Percentiles rank a stretch among this genome's conserved stretches.
Conservation (phyloP, 805 yeast genomes). For the Candida anglica region DNA sequence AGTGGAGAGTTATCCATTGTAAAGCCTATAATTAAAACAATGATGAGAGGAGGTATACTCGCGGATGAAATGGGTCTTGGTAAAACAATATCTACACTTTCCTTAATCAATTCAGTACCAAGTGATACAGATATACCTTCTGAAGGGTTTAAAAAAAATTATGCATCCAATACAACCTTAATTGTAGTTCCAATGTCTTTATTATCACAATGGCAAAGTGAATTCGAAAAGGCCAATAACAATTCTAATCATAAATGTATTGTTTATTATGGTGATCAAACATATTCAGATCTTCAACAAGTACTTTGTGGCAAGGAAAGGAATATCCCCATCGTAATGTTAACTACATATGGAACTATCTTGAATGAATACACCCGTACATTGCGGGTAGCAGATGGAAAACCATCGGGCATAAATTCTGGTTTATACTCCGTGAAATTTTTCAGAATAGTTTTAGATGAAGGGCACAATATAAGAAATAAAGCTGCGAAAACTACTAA, state of each 20-base stretch:
- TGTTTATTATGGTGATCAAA: conserved; percentile 73
- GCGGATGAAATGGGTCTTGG: conserved; percentile 99
- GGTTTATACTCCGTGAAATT: conserved; percentile 63
- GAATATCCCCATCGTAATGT: conserved; percentile 61
- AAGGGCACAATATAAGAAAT: conserved; percentile 86
- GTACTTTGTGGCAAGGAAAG: conserved; percentile 32
- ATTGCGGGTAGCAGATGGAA: not conserved
- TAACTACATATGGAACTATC: conserved; percentile 87
- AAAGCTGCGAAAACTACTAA: conserved; percentile 74
- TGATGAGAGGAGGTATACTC: conserved; percentile 76
- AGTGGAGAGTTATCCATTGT: conserved; percentile 73
- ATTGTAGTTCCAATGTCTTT: conserved; percentile 89
- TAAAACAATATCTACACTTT: conserved; percentile 79
- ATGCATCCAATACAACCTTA: conserved; percentile 70
- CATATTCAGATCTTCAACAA: conserved; percentile 45
- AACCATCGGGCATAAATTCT: not conserved
- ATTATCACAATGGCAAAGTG: conserved; percentile 87
- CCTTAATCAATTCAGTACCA: conserved; percentile 67
- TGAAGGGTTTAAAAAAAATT: conserved; percentile 17
- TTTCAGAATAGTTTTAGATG: conserved; percentile 78
- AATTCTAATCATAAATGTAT: conserved; percentile 43
- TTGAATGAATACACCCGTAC: conserved; percentile 64
- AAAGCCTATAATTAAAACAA: conserved; percentile 60
- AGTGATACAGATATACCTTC: conserved; percentile 35
- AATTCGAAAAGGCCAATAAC: conserved; percentile 57